Base-by-base conservation (phyloP, 2,329 filamentous ascomycete species). In the Neoarthrinium moseri region DNA sequence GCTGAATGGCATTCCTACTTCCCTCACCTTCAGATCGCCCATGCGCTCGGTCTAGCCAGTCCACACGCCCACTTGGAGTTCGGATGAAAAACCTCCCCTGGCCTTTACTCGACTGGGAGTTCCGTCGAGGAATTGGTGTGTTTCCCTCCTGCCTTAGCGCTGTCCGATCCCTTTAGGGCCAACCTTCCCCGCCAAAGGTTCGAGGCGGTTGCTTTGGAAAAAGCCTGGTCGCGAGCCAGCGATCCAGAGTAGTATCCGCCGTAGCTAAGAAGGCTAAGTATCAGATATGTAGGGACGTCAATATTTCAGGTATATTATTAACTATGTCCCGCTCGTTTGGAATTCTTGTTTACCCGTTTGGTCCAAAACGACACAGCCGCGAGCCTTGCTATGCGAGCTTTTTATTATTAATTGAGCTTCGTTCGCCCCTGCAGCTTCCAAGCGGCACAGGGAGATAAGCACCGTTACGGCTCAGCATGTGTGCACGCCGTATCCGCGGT, bases 61-160 rank as follows among this genome's bases (percentile, higher is more conserved):
- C 17, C 15, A 34, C 12, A 11, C 17, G 20, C 6, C 6, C n/a
- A 35, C 12, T 32, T 32, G 17, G 33, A 39, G 36, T 39, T 39
- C 36, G 24, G 36, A 39, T 39, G 36, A 39, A 39, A 23, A 17
- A 35, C 22, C 33, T 35, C 33, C 33, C 18, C 17, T 17, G 8
- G 6, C 33, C 33, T 33, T 29, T 41, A 23, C 17, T 41, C n/a
- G 22, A 29, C 26, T 20, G n/a, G 18, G 18, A 39, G n/a, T 24
- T 43, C 26, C 22, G 39, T 30, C 36, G 35, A 35, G 18, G 34
- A 29, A 36, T 35, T 38, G 26, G 30, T 41, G 45, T 34, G 30
- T 40, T 36, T 36, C 32, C n/a, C 40, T 43, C 37, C 45, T 47
- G 38, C 45, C 26, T 42, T 47, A 47, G 45, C 38, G 45, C 38